Evolutionary conservation across 2,329 filamentous ascomycete genomes (phyloP).

Genomic region (Amauroascus verrucosus): DNA sequence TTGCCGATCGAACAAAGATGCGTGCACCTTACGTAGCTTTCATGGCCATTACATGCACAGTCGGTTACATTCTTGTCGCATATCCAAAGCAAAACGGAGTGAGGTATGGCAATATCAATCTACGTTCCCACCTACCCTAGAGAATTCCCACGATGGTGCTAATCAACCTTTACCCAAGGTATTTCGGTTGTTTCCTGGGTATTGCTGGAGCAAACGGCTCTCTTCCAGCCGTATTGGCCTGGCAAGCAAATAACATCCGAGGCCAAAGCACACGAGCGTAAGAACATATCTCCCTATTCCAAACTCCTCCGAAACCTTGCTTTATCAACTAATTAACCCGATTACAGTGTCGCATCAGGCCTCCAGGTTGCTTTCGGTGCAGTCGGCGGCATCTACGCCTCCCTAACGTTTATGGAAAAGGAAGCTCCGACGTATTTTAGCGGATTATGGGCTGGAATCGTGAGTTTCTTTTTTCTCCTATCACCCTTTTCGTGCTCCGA

Average conservation of each 20-base stretch:
- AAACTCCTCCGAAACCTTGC: constrained; percentile 15
- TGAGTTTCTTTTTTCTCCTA: neutral
- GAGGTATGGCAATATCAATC: neutral
- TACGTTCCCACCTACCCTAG: constrained; percentile 30
- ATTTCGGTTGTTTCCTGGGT: constrained; percentile 60
- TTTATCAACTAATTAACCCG: constrained; percentile 11
- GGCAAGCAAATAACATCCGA: constrained; percentile 71
- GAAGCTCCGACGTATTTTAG: constrained; percentile 20
- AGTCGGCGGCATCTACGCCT: constrained; percentile 20
- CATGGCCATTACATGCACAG: constrained; percentile 54
- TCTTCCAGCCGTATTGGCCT: constrained; percentile 58
- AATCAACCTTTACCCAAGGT: constrained; percentile 24
- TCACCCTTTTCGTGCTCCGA: neutral
- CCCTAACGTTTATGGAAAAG: constrained; percentile 18
- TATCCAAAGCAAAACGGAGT: constrained; percentile 44
- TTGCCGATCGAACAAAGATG: constrained; percentile 53
- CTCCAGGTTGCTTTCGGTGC: constrained; percentile 17
- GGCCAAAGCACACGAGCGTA: constrained; percentile 23
- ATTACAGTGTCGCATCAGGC: constrained; percentile 15
- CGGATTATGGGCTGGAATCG: constrained; percentile 18
- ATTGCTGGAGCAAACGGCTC: constrained; percentile 64
- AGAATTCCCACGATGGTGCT: neutral
- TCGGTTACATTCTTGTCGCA: constrained; percentile 59
- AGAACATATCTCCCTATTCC: constrained; percentile 9
- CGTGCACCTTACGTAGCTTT: constrained; percentile 54